Evolutionary conservation across 139 green algal species (phyloP).

Genomic region (Desmodesmus armatus): DNA sequence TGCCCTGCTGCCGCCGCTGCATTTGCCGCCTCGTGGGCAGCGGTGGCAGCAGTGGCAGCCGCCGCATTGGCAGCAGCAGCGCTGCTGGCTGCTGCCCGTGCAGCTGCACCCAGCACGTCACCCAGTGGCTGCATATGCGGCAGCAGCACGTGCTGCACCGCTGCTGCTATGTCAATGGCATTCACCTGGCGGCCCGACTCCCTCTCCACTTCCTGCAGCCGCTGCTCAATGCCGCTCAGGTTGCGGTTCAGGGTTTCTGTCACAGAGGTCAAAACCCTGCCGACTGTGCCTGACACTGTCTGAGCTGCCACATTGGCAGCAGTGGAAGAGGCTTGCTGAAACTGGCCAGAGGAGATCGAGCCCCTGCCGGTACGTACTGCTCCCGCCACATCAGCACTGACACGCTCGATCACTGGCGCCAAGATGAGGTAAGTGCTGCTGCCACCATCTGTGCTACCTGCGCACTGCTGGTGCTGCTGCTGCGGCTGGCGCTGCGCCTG

Average conservation of each 20-base stretch:
- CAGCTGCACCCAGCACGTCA: background rate
- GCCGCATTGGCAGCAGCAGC: conserved; percentile 19
- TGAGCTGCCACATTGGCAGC: conserved; percentile 10
- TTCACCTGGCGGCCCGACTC: conserved; percentile 22
- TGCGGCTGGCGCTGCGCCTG: conserved; percentile 28
- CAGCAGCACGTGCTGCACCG: conserved; percentile 39
- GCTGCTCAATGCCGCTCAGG: conserved; percentile 31
- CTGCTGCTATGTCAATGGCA: conserved; percentile 14
- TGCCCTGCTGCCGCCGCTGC: conserved; percentile 11
- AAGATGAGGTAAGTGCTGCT: conserved; percentile 14
- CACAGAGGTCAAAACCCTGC: conserved; percentile 19
- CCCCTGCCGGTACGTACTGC: conserved; percentile 14
- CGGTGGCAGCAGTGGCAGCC: background rate
- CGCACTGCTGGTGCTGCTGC: background rate
- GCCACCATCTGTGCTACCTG: conserved; percentile 37
- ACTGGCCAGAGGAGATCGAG: conserved; percentile 7
- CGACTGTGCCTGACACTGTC: conserved; percentile 18
- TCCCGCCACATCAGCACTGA: conserved; percentile 1
- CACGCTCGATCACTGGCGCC: conserved; percentile 27
- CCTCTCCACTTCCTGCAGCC: conserved; percentile 34
- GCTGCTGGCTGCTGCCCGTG: conserved; percentile 19
- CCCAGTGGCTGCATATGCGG: conserved; percentile 17
- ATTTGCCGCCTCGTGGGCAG: conserved; percentile 8
- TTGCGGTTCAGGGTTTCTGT: conserved; percentile 2
- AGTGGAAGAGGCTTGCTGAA: conserved; percentile 3